Conservation (phyloP, 2,329 filamentous ascomycete genomes). For the Beauveria medogensis region DNA sequence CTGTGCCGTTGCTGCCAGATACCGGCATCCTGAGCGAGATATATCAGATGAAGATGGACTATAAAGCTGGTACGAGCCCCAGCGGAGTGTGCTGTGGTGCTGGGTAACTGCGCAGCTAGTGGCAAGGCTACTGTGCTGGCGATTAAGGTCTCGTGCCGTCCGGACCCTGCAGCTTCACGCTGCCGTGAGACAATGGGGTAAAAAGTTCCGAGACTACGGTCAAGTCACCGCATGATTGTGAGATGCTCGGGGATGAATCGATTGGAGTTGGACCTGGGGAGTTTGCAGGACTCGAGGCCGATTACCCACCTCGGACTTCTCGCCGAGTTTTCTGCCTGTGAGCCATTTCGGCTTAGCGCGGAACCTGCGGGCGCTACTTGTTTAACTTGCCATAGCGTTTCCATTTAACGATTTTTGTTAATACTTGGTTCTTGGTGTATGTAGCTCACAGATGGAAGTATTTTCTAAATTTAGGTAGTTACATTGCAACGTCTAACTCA, state of each 20-base stretch:
- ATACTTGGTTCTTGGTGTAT: too few relatives aligned
- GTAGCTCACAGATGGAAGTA: too few relatives aligned
- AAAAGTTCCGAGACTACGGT: background rate
- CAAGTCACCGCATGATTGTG: background rate
- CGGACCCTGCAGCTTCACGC: background rate
- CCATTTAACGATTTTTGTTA: too few relatives aligned
- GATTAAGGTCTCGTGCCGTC: background rate
- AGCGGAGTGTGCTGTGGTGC: background rate
- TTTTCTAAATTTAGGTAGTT: too few relatives aligned
- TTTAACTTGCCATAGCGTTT: too few relatives aligned
- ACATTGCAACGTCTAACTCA: too few relatives aligned
- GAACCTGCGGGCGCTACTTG: too few relatives aligned
- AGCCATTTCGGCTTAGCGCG: too few relatives aligned
- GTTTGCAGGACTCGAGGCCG: background rate
- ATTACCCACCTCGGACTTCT: background rate
- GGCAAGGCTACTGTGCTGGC: background rate
- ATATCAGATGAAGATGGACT: background rate
- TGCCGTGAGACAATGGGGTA: background rate
- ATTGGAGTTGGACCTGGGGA: background rate
- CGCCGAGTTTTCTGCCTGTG: background rate
- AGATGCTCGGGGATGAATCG: background rate
- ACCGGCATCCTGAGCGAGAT: slow-evolving; percentile 4
- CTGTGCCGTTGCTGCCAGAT: background rate
- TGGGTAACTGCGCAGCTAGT: background rate
- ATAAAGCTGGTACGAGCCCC: background rate